Base-by-base conservation (phyloP, 257 asterid genomes). In the Oldenlandia corymbosa region DNA sequence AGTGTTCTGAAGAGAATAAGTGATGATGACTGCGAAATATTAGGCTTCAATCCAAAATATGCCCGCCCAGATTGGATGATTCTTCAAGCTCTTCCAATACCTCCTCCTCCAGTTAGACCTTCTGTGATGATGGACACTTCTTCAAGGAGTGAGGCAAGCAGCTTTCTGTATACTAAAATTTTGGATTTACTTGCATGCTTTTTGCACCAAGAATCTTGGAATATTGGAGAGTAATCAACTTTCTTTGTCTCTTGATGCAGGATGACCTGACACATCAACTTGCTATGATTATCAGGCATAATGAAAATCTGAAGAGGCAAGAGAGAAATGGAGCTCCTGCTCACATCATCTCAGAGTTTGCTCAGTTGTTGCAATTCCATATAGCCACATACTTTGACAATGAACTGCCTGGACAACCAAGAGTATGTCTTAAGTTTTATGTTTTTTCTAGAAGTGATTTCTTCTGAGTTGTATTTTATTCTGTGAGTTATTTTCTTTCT, bases 1-100 rank as follows among this genome's bases (percentile, higher is more conserved):
- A 85, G 88, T 76, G 79, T 93, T 58, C 78, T 93, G 79, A 93
- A 93, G 80, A 82, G 99, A 78, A 66, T 93, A 69, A 90, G 92
- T 68, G 99, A 93, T 70, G 97, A 90, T 64, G 99, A 93, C 65
- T 93, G 96, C 66, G 66, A 71, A 24, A 64, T 76, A 58, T 65
- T 93, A 79, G 99, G 99, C 50, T 85, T 93, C 71, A 83, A 81
- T 66, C 99, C 97, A 5, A 81, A 90, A 75, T 93, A 64, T 72
- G 99, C 99, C 37, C 99, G 99, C 46, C 99, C 99, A 14, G 99
- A 93, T 64, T 93, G 99, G 99, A 90, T 93, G 99, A 93, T 93
- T 75, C 96, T 93, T 77, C 99, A 93, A 85, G 99, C 73, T 75
- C 99, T 93, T 71, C 99, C 97, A 16, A 82, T 93, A 52, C 99